Conservation (phyloP, 148 eudicot species). For the Chenopodium album region DNA sequence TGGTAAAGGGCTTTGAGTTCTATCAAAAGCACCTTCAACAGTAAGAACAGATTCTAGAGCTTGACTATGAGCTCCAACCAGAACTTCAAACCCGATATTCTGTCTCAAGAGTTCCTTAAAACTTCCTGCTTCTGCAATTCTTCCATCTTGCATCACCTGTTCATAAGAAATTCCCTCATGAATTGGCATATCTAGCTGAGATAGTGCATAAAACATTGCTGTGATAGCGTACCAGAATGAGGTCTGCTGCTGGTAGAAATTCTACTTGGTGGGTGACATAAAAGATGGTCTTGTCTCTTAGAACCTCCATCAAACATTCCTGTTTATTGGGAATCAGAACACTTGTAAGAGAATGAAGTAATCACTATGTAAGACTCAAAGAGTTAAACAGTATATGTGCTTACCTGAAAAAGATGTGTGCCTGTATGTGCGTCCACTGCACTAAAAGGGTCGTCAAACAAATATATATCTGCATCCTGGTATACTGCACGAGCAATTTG, state of each 20-base stretch:
- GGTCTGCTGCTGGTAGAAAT: conserved; percentile 98
- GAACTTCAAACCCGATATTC: conserved; percentile 77
- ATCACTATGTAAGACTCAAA: neutral
- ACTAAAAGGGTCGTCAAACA: conserved; percentile 97
- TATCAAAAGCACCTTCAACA: conserved; percentile 53
- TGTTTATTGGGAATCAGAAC: conserved; percentile 28
- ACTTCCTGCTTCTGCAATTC: conserved; percentile 81
- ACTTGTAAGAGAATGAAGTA: neutral
- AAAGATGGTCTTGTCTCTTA: conserved; percentile 81
- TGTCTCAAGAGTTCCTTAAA: conserved; percentile 77
- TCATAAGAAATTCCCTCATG: neutral
- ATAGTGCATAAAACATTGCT: neutral
- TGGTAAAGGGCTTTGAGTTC: conserved; percentile 36
- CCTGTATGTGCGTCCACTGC: conserved; percentile 99
- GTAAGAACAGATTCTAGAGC: conserved; percentile 82
- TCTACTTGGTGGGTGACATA: conserved; percentile 97
- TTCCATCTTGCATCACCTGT: conserved; percentile 97
- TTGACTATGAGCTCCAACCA: conserved; percentile 91
- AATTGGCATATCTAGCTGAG: neutral
- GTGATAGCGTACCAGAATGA: conserved; percentile 66
- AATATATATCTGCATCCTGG: conserved; percentile 89
- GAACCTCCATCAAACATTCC: conserved; percentile 90
- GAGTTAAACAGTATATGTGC: neutral
- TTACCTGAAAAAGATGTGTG: conserved; percentile 86
- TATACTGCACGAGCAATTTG: conserved; percentile 98